These are phyloP conservation scores for Chondrus crispus DNA, from an alignment of 23 red algal genomes.

Conservation along the genomic window DNA sequence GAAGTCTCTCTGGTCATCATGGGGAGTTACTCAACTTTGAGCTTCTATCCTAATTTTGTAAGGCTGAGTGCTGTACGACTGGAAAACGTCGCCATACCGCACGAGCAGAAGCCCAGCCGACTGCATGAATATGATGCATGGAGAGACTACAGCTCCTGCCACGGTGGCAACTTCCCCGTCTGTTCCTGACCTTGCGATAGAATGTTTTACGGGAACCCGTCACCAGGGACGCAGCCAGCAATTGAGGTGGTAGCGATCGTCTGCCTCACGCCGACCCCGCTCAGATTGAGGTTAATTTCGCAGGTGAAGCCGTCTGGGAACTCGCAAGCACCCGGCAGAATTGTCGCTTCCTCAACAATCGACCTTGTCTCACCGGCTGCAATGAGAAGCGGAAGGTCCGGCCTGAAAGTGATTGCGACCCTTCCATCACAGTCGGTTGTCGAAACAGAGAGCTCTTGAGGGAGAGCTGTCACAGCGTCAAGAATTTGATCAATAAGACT, in stretches of 20 bases:
- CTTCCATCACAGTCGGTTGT: neutral
- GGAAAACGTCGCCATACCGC: too few relatives aligned
- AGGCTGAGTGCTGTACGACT: too few relatives aligned
- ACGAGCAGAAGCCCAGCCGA: too few relatives aligned
- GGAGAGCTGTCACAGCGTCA: neutral
- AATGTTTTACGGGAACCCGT: too few relatives aligned
- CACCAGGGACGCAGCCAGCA: neutral
- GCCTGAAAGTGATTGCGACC: neutral
- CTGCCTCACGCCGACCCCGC: neutral
- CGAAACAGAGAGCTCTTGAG: neutral
- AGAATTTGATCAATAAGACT: neutral
- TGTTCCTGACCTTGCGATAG: too few relatives aligned
- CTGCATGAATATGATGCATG: too few relatives aligned
- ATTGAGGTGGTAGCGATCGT: neutral
- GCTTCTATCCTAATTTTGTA: too few relatives aligned
- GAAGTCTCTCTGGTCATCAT: too few relatives aligned
- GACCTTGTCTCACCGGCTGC: neutral
- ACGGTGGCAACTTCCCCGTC: too few relatives aligned
- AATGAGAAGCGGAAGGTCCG: neutral
- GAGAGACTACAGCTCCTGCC: too few relatives aligned
- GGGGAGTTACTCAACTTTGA: too few relatives aligned
- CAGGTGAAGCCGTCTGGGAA: neutral
- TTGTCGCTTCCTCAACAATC: neutral
- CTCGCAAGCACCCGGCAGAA: neutral
- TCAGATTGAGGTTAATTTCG: neutral